Base-by-base conservation (phyloP, 805 yeast genomes). In the Torulaspora microellipsoides region DNA sequence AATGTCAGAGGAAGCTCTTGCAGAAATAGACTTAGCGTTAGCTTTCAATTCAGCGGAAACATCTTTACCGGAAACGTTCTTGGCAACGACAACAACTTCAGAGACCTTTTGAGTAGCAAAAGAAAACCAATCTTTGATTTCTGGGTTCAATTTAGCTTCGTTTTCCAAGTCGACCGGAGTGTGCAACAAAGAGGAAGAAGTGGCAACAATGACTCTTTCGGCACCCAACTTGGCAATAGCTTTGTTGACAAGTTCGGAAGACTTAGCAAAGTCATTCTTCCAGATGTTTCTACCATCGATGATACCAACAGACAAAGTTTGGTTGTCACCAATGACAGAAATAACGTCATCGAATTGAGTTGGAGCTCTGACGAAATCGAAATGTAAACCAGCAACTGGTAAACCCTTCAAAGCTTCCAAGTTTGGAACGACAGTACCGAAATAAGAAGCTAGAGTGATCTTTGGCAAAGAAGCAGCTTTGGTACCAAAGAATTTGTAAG, bases 271-370 rank as follows among this genome's bases (percentile, higher is more conserved):
- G 78, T 93, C 85, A 71, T 95, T 84, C 81, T 93, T 93, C 99
- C 99, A 93, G 75, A 93, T 88, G 83, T 93, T 93, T 81, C 99
- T 89, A 75, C 99, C 99, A 65, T 89, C 95, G 64, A 93, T 90
- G 62, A 93, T 80, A 87, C 99, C 99, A 56, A 85, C 96, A 51
- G 98, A 91, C 66, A 93, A 77, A 53, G 76, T 73, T 77, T 93
- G 95, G 55, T 80, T 72, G 53, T 73, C 78, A 55, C 76, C 67
- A 47, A 91, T 72, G 62, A 85, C 74, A 46, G 77, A 72, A 49
- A 78, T 72, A 60, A 86, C 95, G 45, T 80, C 86, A 46, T 87
- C 91, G 56, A 93, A 81, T 79, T 93, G 99, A 71, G 87, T 95
- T 64, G 98, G 96, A 59, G 80, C 84, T 78, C 97, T 89, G 70